Evolutionary conservation across 805 yeast species (phyloP).

Genomic region (Yamadazyma tumulicola): DNA sequence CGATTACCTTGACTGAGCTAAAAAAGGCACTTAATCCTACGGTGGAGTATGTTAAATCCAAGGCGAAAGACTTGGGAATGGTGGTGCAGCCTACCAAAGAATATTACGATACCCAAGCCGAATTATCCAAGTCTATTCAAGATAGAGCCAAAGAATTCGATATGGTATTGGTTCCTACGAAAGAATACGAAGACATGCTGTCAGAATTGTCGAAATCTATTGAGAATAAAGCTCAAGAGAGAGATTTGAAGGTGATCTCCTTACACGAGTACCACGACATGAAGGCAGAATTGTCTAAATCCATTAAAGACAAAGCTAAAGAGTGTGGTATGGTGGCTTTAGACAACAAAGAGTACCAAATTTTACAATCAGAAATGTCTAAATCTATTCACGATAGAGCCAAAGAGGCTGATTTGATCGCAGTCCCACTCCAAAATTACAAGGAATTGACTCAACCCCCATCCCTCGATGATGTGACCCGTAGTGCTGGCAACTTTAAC

Average conservation of each 20-base stretch:
- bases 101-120: constrained; percentile 4
- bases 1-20: constrained; percentile 1
- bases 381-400: constrained; percentile 16
- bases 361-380: no score
- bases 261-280: constrained; percentile 9
- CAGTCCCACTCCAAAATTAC: constrained; percentile 9
- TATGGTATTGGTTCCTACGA: constrained; percentile 8
- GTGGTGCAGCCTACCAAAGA: constrained; percentile 13
- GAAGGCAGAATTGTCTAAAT: constrained; percentile 11
- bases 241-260: constrained; percentile 11
- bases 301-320: constrained; percentile 13
- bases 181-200: constrained; percentile 6
- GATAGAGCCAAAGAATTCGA: constrained; percentile 10
- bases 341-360: constrained; percentile 2
- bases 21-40: constrained; percentile 6
- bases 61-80: constrained; percentile 9
- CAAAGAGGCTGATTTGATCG: constrained; percentile 5
- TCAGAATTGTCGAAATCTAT: constrained; percentile 5
- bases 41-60: constrained; percentile 6
- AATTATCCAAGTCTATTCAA: constrained; percentile 14
- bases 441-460: constrained; percentile 13
- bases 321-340: constrained; percentile 9
- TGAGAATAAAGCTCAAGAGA: constrained; percentile 6
- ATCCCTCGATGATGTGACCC: constrained; percentile 5
- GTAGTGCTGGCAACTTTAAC: constrained; percentile 16